Evolutionary conservation across 2,329 filamentous ascomycete genomes (phyloP).

Genomic region (Knufia fluminis): DNA sequence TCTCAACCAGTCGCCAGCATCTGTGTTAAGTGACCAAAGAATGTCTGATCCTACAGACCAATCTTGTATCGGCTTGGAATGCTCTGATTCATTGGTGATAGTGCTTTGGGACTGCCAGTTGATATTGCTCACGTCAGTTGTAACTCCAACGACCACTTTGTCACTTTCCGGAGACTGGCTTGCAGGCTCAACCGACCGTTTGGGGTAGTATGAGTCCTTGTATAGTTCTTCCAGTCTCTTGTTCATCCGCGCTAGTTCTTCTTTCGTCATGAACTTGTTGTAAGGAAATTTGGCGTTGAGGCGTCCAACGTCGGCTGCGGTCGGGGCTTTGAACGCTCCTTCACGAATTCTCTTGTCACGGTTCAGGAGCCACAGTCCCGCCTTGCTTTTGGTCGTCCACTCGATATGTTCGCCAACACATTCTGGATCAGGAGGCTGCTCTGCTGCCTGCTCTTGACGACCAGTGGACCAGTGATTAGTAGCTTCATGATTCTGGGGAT

Average conservation of each 20-base stretch:
- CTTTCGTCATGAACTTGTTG: slow-evolving; percentile 13
- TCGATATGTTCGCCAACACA: background rate
- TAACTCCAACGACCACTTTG: slow-evolving; percentile 5
- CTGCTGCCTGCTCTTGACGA: background rate
- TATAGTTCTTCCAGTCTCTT: slow-evolving; percentile 12
- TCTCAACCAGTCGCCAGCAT: slow-evolving; percentile 1
- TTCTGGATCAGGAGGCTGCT: background rate
- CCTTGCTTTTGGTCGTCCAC: slow-evolving; percentile 5
- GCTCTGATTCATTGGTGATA: too few species aligned
- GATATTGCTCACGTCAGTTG: background rate
- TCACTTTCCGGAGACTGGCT: background rate
- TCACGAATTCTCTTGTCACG: slow-evolving; percentile 14
- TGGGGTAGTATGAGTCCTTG: background rate
- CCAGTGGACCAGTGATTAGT: background rate
- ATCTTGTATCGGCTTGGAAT: background rate
- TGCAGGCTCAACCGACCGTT: background rate
- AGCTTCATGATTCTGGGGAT: too few species aligned
- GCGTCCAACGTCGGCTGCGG: background rate
- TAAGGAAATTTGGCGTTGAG: slow-evolving; percentile 15
- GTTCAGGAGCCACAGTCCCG: slow-evolving; percentile 15
- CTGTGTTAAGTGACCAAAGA: background rate
- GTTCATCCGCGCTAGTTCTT: slow-evolving; percentile 14
- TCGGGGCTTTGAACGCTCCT: slow-evolving; percentile 9
- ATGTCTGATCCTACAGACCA: background rate
- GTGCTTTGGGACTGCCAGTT: too few species aligned